Conservation (phyloP, 495 filamentous ascomycete genomes). For the Penicillium crystallinum region DNA sequence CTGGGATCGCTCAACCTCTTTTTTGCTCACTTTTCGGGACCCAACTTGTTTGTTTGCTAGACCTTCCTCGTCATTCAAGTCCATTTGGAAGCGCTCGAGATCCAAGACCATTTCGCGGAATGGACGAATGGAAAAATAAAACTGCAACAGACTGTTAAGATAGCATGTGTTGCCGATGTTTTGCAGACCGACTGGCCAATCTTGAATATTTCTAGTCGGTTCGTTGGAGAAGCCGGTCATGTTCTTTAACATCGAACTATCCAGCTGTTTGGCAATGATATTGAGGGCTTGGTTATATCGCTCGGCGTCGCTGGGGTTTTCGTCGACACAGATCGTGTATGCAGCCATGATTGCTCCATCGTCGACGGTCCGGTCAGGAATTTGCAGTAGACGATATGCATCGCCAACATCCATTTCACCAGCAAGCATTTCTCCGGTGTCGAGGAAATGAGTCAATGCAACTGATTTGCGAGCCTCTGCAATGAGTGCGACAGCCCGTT, state of each 20-base stretch:
- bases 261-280: constrained; percentile 46
- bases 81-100: constrained; percentile 62
- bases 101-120: constrained; percentile 75
- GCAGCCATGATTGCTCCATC: constrained; percentile 47
- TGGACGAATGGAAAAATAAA: constrained; percentile 83
- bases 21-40: constrained; percentile 49
- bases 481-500: constrained; percentile 53
- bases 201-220: constrained; percentile 29
- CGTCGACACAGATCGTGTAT: constrained; percentile 46
- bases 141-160: constrained; percentile 92
- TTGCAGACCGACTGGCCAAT: constrained; percentile 74
- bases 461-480: constrained; percentile 51
- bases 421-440: constrained; percentile 47
- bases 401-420: constrained; percentile 53
- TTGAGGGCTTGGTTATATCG: constrained; percentile 45
- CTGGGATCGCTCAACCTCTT: constrained; percentile 63
- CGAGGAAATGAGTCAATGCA: constrained; percentile 49
- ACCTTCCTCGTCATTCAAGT: constrained; percentile 50
- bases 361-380: constrained; percentile 47
- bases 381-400: constrained; percentile 53
- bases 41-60: constrained; percentile 63
- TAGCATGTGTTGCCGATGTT: constrained; percentile 99
- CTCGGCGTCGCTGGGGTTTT: constrained; percentile 44
- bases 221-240: constrained; percentile 33
- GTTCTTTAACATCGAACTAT: constrained; percentile 38